A percentile compares a stretch with the other conserved stretches of the same genome.
Conservation (phyloP, 2,329 filamentous ascomycete species). For the Fusarium cyanostomum region DNA sequence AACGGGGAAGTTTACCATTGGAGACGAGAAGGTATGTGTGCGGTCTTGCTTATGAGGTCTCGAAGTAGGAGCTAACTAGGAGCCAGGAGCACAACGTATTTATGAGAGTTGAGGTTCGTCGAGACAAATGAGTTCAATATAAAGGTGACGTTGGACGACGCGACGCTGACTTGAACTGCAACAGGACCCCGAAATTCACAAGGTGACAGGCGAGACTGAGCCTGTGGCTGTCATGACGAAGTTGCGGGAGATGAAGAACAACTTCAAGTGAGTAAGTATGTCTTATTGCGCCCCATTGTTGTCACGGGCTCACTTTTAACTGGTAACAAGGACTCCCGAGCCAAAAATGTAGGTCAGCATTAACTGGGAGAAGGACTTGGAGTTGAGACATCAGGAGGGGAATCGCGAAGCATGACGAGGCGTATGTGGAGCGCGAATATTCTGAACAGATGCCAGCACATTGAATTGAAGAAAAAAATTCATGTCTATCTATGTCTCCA, state of each 20-base stretch:
- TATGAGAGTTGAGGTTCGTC: constrained; percentile 82
- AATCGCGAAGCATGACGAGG: background rate
- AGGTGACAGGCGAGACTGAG: constrained; percentile 81
- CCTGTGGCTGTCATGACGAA: constrained; percentile 86
- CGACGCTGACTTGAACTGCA: background rate
- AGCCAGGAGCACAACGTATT: constrained; percentile 92
- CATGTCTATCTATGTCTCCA: constrained; percentile 48
- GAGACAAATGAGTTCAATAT: background rate
- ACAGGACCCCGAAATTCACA: constrained; percentile 84
- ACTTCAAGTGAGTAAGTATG: constrained; percentile 65
- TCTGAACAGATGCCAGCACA: background rate
- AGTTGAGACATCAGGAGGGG: background rate
- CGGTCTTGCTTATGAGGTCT: background rate
- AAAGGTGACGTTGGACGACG: background rate
- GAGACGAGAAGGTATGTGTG: constrained; percentile 84
- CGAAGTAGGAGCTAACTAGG: constrained; percentile 6
- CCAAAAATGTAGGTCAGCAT: constrained; percentile 46
- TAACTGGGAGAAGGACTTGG: background rate
- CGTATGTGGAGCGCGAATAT: background rate
- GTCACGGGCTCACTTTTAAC: constrained; percentile 14
- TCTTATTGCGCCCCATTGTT: background rate
- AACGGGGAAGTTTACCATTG: constrained; percentile 95
- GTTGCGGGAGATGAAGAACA: constrained; percentile 91
- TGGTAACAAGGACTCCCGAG: constrained; percentile 29
- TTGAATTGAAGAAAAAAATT: background rate